A percentile compares a stretch with the other conserved stretches of the same genome.
phyloP scores from a whole-genome alignment of 345 rosid genomes.

The Salix suchowensis region DNA sequence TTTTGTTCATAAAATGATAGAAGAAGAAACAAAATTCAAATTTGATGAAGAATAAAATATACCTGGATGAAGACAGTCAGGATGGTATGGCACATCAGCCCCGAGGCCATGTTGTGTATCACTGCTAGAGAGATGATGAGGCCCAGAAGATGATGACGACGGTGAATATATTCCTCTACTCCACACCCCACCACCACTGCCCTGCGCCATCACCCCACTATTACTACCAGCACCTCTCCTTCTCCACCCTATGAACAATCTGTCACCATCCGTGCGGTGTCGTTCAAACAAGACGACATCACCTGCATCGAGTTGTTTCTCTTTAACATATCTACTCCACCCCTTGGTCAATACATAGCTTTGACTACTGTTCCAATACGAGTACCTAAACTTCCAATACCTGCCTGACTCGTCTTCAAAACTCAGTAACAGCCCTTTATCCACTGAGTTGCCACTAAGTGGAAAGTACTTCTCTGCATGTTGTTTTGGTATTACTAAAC shows the following conservation, averaged over 20 bases:
- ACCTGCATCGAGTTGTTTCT: conserved; percentile 77
- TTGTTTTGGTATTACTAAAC: conserved; percentile 83
- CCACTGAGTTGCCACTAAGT: conserved; percentile 37
- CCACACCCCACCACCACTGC: conserved; percentile 15
- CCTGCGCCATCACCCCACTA: conserved; percentile 14
- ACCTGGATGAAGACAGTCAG: conserved; percentile 69
- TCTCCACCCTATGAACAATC: conserved; percentile 76
- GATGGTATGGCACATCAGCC: conserved; percentile 40
- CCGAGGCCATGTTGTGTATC: conserved; percentile 29
- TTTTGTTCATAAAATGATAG: not conserved
- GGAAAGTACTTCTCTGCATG: conserved; percentile 88
- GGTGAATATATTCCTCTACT: conserved; percentile 26
- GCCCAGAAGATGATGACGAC: conserved; percentile 4
- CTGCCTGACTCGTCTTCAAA: conserved; percentile 87
- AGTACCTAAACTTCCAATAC: conserved; percentile 80
- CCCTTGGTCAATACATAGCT: conserved; percentile 91
- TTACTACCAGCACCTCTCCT: conserved; percentile 6
- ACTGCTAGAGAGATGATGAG: conserved; percentile 26
- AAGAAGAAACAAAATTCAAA: not conserved
- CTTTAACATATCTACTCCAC: conserved; percentile 87
- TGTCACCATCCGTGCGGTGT: conserved; percentile 44
- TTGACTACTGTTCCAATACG: conserved; percentile 85
- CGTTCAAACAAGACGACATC: conserved; percentile 66
- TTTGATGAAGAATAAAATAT: conserved; percentile 1
- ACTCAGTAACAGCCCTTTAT: conserved; percentile 51